These are phyloP conservation scores for Cucurbita pepo DNA, from an alignment of 306 rosid genomes.

Conservation along the genomic window DNA sequence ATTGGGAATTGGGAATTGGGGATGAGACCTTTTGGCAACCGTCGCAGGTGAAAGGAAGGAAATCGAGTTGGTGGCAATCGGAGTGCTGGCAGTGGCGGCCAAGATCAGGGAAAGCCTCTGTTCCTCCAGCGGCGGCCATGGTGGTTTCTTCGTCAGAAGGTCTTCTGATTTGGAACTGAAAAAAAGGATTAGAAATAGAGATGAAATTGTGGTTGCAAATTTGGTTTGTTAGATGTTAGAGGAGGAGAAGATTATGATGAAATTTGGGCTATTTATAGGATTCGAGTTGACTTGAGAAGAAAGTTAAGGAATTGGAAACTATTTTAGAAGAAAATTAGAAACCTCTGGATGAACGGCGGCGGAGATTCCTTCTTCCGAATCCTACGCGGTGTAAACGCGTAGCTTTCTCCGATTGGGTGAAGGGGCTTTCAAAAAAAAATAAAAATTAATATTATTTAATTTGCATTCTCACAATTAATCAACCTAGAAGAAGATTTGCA, in stretches of 20 bases:
- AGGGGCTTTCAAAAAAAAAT: no score
- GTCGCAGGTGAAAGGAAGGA: conserved; percentile 72
- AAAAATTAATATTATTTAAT: no score
- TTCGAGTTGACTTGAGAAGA: not conserved
- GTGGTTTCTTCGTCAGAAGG: not conserved
- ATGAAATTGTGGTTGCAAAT: not conserved
- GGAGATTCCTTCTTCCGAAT: not conserved
- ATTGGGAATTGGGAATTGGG: no score
- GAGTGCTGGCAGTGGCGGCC: conserved; percentile 61
- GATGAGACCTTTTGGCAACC: conserved; percentile 37
- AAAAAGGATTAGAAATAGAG: not conserved
- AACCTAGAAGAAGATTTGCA: no score
- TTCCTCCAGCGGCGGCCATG: conserved; percentile 53
- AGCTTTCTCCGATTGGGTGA: not conserved
- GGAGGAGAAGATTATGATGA: not conserved
- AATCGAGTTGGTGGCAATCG: conserved; percentile 71
- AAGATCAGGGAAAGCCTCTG: conserved; percentile 86
- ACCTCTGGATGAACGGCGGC: not conserved
- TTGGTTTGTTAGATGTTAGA: not conserved
- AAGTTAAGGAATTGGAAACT: not conserved
- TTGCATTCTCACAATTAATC: no score
- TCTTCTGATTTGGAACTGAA: not conserved
- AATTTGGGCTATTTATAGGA: not conserved
- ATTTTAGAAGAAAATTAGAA: not conserved
- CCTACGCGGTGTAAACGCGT: not conserved